Base-by-base conservation (phyloP, 352 stramenopile species). In the Phytophthora pistaciae region DNA sequence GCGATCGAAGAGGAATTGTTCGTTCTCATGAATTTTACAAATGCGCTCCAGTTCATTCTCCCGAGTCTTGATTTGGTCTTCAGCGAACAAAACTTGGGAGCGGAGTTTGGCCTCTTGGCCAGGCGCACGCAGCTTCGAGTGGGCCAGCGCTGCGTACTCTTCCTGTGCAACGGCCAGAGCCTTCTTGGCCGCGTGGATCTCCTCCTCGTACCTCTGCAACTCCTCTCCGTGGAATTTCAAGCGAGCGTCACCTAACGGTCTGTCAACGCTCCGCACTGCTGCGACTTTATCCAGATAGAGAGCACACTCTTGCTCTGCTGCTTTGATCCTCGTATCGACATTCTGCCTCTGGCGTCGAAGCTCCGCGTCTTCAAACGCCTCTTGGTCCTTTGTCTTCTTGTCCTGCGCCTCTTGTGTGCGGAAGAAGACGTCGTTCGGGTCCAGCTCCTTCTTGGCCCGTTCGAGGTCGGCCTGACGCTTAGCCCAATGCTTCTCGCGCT, bases 361-460 rank as follows among this genome's bases (percentile, higher is more conserved):
- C 50, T 93, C 83, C 16, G 78, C 64, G 46, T 94, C 83, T 64
- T 96, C 87, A 29, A 79, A 73, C 0, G 56, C 64, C 48, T 94
- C 79, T 52, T 91, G 81, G 0, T 85, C 84, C 3, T 60, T 79
- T 1, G 81, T 83, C 33, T 84, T 85, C 46, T 83, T 84, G 60
- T 92, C 85, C 29, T 91, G 81, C 0, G 79, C 74, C 9, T 93
- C 86, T 3, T 87, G 75, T 7, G 80, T 93, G 1, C 77, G 77
- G 36, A 95, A 95, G 69, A 90, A 95, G n/a, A 91, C 78, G 29
- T 92, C 86, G 31, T 78, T 92, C 10, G 88, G 87, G 55, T 96
- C 86, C 3, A 96, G 63, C 29, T 96, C 87, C 33, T 88, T 85
- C 55, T 89, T 86, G 2, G 87, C 87, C 1, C 86, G 80, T 8